phyloP scores from a whole-genome alignment of 1,284 basidiomycete genomes.

The Coniophora puteana region DNA sequence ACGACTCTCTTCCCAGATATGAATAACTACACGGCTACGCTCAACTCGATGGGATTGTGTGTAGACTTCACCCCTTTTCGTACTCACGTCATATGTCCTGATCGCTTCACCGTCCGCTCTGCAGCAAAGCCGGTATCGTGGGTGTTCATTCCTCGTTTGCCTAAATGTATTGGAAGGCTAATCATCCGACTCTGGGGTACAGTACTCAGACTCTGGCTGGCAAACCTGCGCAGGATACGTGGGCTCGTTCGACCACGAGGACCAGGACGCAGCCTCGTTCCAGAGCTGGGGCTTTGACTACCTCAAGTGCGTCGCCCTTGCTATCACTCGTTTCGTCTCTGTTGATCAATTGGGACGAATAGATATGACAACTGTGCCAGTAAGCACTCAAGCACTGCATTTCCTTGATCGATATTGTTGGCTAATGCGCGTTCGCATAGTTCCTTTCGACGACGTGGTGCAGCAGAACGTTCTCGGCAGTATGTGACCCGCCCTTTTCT shows the following conservation, averaged over 20 bases:
- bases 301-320: conserved; percentile 1
- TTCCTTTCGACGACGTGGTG: conserved; percentile 45
- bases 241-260: conserved; percentile 46
- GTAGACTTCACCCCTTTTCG: conserved; percentile 17
- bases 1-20: conserved; percentile 35
- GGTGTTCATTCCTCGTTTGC: conserved; percentile 5
- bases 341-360: too few species aligned
- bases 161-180: background rate
- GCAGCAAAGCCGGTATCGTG: conserved; percentile 32
- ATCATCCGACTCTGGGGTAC: too few species aligned
- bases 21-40: conserved; percentile 39
- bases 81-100: too few species aligned
- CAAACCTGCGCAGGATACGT: conserved; percentile 50
- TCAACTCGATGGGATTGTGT: conserved; percentile 46
- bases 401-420: background rate
- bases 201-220: conserved; percentile 54
- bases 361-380: conserved; percentile 51
- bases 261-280: background rate
- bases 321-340: too few species aligned
- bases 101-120: conserved; percentile 6
- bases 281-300: conserved; percentile 1
- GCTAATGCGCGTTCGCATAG: too few species aligned
- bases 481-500: too few species aligned
- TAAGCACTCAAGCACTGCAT: too few species aligned
- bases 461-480: conserved; percentile 46